Conservation (phyloP, 176 grass and related monocot genomes). For the Pontederia paniculata region DNA sequence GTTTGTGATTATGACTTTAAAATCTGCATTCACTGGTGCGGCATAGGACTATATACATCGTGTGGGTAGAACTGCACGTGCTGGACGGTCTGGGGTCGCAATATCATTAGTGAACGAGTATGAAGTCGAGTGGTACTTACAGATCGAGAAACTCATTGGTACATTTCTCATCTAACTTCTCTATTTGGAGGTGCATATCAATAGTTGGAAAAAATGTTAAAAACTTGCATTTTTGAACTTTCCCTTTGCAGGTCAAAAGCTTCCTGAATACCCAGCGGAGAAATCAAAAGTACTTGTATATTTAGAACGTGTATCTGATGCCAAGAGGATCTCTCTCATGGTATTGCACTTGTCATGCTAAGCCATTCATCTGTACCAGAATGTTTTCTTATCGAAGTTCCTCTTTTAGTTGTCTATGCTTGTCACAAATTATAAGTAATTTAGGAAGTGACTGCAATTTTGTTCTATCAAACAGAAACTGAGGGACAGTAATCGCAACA, state of each 20-base stretch:
- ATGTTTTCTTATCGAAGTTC: too few relatives aligned
- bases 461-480: too few relatives aligned
- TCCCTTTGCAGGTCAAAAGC: constrained; percentile 33
- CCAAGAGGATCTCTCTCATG: constrained; percentile 58
- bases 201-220: background rate
- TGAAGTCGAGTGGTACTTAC: constrained; percentile 65
- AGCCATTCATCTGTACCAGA: too few relatives aligned
- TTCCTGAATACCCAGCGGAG: constrained; percentile 33
- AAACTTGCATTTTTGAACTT: background rate
- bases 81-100: constrained; percentile 69
- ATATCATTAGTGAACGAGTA: constrained; percentile 88
- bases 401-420: too few relatives aligned
- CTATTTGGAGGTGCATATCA: background rate
- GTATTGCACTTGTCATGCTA: constrained; percentile 26
- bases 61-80: too few relatives aligned
- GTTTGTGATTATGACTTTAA: background rate
- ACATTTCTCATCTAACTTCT: constrained; percentile 2
- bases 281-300: constrained; percentile 49
- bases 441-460: too few relatives aligned
- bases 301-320: constrained; percentile 45
- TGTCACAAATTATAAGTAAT: too few relatives aligned
- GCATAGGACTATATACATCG: constrained; percentile 93
- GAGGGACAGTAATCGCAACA: too few relatives aligned
- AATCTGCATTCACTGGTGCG: background rate
- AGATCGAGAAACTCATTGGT: constrained; percentile 75